Conservation (phyloP, 179 eudicot genomes). For the Patellifolia procumbens region DNA sequence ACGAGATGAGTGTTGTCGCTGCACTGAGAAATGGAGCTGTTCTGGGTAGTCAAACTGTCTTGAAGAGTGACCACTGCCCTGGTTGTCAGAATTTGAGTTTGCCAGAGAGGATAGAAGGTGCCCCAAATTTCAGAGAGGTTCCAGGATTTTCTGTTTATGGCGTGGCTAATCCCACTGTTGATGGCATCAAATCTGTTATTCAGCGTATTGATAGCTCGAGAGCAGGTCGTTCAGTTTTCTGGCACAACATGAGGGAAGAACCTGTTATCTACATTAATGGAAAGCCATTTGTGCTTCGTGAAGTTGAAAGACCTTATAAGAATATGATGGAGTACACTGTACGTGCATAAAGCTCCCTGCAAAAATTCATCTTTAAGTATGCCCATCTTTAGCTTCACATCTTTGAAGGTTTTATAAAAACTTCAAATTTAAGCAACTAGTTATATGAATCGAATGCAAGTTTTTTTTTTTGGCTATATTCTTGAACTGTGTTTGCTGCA, state of each 20-base stretch:
- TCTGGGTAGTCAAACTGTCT: slow-evolving; percentile 93
- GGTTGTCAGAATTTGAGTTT: slow-evolving; percentile 80
- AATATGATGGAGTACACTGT: slow-evolving; percentile 97
- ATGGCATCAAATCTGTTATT: slow-evolving; percentile 88
- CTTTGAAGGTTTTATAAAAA: not conserved
- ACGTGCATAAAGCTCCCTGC: slow-evolving; percentile 28
- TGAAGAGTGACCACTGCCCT: slow-evolving; percentile 94
- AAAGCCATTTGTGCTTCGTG: slow-evolving; percentile 97
- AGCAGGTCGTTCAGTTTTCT: slow-evolving; percentile 74
- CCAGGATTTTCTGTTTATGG: slow-evolving; percentile 95
- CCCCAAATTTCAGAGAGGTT: slow-evolving; percentile 96
- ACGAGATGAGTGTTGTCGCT: slow-evolving; percentile 85
- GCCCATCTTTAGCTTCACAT: slow-evolving; percentile 14
- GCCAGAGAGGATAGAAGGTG: slow-evolving; percentile 94
- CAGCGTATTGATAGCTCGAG: slow-evolving; percentile 69
- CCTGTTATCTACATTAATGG: slow-evolving; percentile 96
- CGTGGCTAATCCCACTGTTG: slow-evolving; percentile 90
- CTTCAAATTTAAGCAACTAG: slow-evolving; percentile 5
- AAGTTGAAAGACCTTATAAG: slow-evolving; percentile 95
- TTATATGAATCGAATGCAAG: not conserved
- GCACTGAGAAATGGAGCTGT: slow-evolving; percentile 87
- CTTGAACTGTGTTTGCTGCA: not conserved
- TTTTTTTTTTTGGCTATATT: not conserved
- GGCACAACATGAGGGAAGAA: slow-evolving; percentile 99
- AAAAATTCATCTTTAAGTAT: slow-evolving; percentile 3